Base-by-base conservation (phyloP, 2,329 filamentous ascomycete species). In the Emergomyces africanus region DNA sequence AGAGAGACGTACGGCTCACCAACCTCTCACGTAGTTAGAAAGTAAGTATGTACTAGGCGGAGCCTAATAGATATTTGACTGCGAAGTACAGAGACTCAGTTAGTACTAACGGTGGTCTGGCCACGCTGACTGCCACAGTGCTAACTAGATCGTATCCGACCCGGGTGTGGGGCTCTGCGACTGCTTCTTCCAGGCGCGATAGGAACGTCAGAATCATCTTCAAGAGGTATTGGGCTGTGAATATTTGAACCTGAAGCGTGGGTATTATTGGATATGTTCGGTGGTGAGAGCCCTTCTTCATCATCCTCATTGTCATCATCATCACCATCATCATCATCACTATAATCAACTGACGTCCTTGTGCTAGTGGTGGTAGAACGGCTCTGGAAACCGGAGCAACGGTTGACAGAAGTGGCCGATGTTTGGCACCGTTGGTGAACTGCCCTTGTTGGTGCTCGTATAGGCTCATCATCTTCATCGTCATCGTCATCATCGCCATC, bases 401-500 rank as follows among this genome's bases (percentile, higher is more conserved):
- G n/a, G n/a, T 25, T 9, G 30, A 23, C 1, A 37, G 50, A 54
- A 39, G 33, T 18, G 30, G 50, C 39, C 5, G 33, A 54, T 54
- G n/a, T 9, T 30, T 51, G 28, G 18, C 55, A 61, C 37, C 65
- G 60, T 54, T 64, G 59, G 28, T 66, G 65, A 20, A 57, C 49
- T 35, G 61, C 50, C 61, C 65, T 63, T 61, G 66, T 61, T 57
- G 65, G 57, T 9, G 66, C 63, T 9, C 66, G 63, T 41, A 68
- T 61, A 9, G 66, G 66, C 44, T 64, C 62, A 41, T 67, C 65
- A 5, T 67, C 66, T 35, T 66, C 66, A 41, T 57, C 33, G 12
- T 57, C 48, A 9, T 46, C 42, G 5, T 56, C 58, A 23, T 57
- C 39, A 1, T 54, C 42, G 5, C 53, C 58, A 23, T 57, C 39